These are phyloP conservation scores for Isoetes taiwanensis DNA, from an alignment of 75 land plant genomes.

Conservation along the genomic window DNA sequence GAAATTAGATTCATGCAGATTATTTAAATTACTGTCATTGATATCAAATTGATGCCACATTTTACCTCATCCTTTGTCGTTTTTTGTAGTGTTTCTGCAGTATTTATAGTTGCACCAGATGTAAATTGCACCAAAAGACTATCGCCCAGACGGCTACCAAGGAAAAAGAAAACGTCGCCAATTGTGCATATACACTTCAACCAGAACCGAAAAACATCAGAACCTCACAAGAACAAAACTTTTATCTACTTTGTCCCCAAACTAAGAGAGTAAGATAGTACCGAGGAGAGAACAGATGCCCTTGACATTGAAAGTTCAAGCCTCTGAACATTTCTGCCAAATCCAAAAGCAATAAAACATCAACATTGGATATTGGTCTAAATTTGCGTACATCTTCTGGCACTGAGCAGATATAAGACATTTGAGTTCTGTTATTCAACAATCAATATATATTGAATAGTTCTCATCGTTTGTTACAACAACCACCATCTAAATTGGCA, in stretches of 20 bases:
- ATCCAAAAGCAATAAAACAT: conserved; percentile 7
- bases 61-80: conserved; percentile 56
- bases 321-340: conserved; percentile 72
- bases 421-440: no score
- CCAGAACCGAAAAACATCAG: conserved; percentile 9
- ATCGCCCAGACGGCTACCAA: conserved; percentile 93
- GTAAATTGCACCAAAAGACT: conserved; percentile 87
- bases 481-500: no score
- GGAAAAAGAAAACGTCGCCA: conserved; percentile 76
- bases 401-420: no score
- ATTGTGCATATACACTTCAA: conserved; percentile 65
- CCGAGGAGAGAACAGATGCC: conserved; percentile 89
- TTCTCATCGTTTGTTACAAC: no score
- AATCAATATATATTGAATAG: no score
- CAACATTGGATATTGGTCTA: no score
- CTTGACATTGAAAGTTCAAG: conserved; percentile 79
- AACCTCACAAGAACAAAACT: not conserved
- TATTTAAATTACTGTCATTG: no score
- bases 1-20: no score
- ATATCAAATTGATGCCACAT: no score
- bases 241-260: not conserved
- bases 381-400: no score
- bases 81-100: conserved; percentile 13
- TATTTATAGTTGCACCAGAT: conserved; percentile 30
- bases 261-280: conserved; percentile 12